Evolutionary conservation across 176 grass and related monocot genomes (phyloP).

Genomic region (Phoenix dactylifera): DNA sequence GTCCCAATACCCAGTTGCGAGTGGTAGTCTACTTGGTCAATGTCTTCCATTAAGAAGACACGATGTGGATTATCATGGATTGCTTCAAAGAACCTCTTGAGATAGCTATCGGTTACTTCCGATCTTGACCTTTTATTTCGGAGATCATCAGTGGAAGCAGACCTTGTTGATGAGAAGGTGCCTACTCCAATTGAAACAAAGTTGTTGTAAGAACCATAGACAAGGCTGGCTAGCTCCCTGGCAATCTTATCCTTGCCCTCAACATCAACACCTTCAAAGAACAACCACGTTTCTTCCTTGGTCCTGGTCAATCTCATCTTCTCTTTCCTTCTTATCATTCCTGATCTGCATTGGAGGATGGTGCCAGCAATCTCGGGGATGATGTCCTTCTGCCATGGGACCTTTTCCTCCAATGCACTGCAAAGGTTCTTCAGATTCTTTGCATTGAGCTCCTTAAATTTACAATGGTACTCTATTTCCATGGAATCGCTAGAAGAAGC

Average conservation of each 20-base stretch:
- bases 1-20: conserved; percentile 46
- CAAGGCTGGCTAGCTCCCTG: conserved; percentile 62
- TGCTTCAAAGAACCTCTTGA: conserved; percentile 50
- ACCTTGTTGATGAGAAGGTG: conserved; percentile 6
- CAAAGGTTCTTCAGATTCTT: conserved; percentile 82
- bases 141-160: conserved; percentile 33
- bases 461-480: conserved; percentile 50
- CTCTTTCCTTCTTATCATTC: conserved; percentile 52
- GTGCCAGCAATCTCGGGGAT: conserved; percentile 59
- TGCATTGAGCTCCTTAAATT: conserved; percentile 93
- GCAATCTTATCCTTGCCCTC: conserved; percentile 65
- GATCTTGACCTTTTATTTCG: conserved; percentile 36
- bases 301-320: conserved; percentile 16
- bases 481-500: conserved; percentile 39
- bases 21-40: conserved; percentile 34
- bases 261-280: conserved; percentile 61
- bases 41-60: conserved; percentile 67
- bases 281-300: conserved; percentile 89
- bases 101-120: conserved; percentile 12
- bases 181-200: conserved; percentile 32
- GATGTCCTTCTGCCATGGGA: conserved; percentile 80
- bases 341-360: conserved; percentile 69
- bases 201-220: conserved; percentile 55
- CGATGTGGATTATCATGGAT: conserved; percentile 46
- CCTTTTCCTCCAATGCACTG: conserved; percentile 63